phyloP scores from a whole-genome alignment of 805 yeast genomes.

The Saturnispora kantuleensis region DNA sequence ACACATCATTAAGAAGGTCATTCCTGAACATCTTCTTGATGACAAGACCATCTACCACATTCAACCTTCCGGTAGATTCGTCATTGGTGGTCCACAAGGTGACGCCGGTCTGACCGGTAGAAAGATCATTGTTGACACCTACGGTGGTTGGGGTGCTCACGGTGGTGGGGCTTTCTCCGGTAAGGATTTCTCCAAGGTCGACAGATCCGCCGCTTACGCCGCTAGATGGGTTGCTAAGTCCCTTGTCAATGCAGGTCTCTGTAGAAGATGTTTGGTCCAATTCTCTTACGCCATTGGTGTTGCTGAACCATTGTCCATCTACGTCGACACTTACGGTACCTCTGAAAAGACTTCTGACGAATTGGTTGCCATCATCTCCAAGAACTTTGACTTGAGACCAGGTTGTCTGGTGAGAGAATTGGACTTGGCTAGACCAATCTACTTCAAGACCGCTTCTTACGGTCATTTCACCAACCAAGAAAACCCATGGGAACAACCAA shows the following conservation, averaged over 20 bases:
- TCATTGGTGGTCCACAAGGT: constrained; percentile 99
- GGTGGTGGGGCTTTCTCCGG: constrained; percentile 99
- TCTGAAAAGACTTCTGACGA: constrained; percentile 82
- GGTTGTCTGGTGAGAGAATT: constrained; percentile 97
- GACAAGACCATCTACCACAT: constrained; percentile 95
- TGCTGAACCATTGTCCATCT: constrained; percentile 96
- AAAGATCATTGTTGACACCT: constrained; percentile 98
- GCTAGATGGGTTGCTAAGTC: constrained; percentile 99
- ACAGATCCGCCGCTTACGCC: constrained; percentile 99
- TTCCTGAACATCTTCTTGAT: constrained; percentile 83
- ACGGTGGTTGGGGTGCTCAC: constrained; percentile 99
- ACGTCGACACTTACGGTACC: constrained; percentile 98
- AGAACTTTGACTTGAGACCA: constrained; percentile 98
- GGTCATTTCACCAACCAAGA: constrained; percentile 99
- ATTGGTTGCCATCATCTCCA: constrained; percentile 81
- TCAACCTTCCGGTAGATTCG: constrained; percentile 99
- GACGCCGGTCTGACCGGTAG: constrained; percentile 99
- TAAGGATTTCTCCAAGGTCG: constrained; percentile 99
- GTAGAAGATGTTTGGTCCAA: constrained; percentile 96
- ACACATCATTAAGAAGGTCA: constrained; percentile 84
- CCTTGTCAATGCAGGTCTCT: constrained; percentile 85
- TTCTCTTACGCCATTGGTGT: constrained; percentile 99
- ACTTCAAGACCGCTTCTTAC: constrained; percentile 97
- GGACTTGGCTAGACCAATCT: constrained; percentile 97
- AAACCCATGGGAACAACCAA: constrained; percentile 98